A percentile compares a stretch with the other conserved stretches of the same genome.
Evolutionary conservation across 768 basidiomycete genomes (phyloP).

Genomic region (Gloeopeniophorella convolvens): DNA sequence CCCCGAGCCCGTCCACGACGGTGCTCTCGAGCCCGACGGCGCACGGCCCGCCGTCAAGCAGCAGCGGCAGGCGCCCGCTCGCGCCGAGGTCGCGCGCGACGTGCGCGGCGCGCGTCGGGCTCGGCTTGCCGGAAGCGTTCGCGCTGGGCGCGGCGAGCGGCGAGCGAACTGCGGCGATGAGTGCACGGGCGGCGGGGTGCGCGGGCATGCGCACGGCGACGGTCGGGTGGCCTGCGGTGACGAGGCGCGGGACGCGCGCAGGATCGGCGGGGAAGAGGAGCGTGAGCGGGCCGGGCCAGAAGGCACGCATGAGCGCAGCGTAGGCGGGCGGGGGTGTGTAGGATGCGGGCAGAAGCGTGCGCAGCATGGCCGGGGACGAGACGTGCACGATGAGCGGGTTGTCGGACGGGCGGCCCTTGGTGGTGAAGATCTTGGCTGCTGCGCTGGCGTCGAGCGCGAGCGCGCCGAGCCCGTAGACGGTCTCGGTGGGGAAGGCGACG

Average conservation of each 20-base stretch:
- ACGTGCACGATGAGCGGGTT: conserved; percentile 98
- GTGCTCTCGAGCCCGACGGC: conserved; percentile 93
- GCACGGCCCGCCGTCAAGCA: conserved; percentile 91
- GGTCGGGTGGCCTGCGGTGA: conserved; percentile 73
- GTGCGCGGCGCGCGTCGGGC: conserved; percentile 85
- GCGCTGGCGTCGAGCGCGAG: conserved; percentile 63
- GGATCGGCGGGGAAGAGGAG: conserved; percentile 79
- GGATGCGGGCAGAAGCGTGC: conserved; percentile 57
- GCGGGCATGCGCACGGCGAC: conserved; percentile 93
- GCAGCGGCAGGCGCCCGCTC: conserved; percentile 50
- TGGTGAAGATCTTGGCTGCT: conserved; percentile 67
- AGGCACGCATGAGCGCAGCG: conserved; percentile 64
- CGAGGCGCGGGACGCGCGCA: conserved; percentile 55
- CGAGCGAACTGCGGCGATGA: conserved; percentile 65
- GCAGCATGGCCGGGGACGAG: conserved; percentile 78
- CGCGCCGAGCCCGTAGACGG: conserved; percentile 97
- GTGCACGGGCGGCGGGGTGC: conserved; percentile 85
- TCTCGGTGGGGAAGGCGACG: conserved; percentile 95
- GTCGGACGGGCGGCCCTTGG: conserved; percentile 89
- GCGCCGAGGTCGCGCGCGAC: conserved; percentile 73
- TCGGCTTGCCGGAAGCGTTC: conserved; percentile 90
- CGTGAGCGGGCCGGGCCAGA: conserved; percentile 95
- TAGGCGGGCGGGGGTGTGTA: conserved; percentile 64
- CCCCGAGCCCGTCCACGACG: conserved; percentile 80
- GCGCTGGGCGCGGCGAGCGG: conserved; percentile 95